Base-by-base conservation (phyloP, 2,329 filamentous ascomycete species). In the Aureobasidium sp. region DNA sequence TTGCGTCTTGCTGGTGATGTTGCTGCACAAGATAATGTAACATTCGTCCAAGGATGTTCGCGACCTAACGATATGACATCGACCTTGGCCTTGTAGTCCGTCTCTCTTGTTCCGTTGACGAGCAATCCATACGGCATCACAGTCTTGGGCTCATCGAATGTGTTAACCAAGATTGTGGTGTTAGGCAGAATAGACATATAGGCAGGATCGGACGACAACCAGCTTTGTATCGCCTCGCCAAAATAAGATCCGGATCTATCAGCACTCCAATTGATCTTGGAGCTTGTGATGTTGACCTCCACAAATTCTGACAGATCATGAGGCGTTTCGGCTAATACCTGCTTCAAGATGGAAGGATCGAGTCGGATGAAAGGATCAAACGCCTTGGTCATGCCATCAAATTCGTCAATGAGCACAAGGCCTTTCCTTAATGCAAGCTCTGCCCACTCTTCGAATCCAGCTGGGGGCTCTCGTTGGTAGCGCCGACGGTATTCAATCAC, bases 1-100 rank as follows among this genome's bases (percentile, higher is more conserved):
- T 77, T 25, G 8, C n/a, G 5, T 25, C n/a, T 45, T 27, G n/a
- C 21, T 45, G 21, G 9, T 27, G 42, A 25, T 45, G 21, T 3
- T 5, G 10, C 25, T 8, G 21, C n/a, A 21, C 42, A 45, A 8
- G n/a, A 27, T 6, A 27, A 25, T 10, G 42, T 45, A 4, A 45
- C n/a, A 10, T 25, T 29, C 7, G 42, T 11, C 42, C 42, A 45
- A 7, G 42, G 21, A 25, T 45, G 21, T 5, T 25, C 8, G 10
- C 21, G 42, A 27, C 8, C 8, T 21, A 21, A 21, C 21, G 21
- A 21, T 21, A 21, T 21, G 21, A 21, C 21, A 21, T 21, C 21
- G 21, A 21, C 21, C 21, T 21, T 21, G 21, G 21, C 21, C 21
- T 21, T 21, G n/a, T 13, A 27, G 14, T 45, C 42, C 8, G 41